Conservation (phyloP, 2,329 filamentous ascomycete genomes). For the Cladosporium sp. region DNA sequence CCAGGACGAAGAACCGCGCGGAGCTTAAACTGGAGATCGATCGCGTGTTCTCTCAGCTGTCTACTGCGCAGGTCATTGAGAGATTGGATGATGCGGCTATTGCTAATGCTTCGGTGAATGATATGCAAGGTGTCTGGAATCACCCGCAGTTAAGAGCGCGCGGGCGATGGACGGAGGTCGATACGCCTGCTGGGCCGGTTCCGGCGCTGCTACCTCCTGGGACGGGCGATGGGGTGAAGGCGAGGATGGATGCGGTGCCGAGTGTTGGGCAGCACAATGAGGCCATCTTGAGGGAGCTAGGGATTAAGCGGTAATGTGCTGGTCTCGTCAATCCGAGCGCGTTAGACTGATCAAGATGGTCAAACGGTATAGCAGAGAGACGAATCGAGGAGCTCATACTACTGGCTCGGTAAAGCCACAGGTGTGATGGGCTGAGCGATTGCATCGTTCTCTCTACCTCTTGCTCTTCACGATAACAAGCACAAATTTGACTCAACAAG, state of each 20-base stretch:
- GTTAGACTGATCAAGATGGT: too few species aligned
- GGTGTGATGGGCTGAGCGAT: too few species aligned
- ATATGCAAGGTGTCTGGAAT: conserved; percentile 56
- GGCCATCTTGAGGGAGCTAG: conserved; percentile 36
- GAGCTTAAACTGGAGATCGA: conserved; percentile 7
- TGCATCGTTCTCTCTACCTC: too few species aligned
- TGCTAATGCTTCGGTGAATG: conserved; percentile 56
- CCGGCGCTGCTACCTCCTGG: conserved; percentile 54
- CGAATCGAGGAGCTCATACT: too few species aligned
- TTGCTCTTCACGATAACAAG: too few species aligned
- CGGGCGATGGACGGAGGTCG: conserved; percentile 51
- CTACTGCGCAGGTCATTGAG: conserved; percentile 43
- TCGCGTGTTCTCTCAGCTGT: conserved; percentile 43
- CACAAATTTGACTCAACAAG: too few species aligned
- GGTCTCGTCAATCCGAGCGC: too few species aligned
- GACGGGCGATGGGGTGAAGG: conserved; percentile 32
- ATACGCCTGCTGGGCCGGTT: conserved; percentile 49
- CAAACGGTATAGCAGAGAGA: too few species aligned
- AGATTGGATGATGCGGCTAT: conserved; percentile 52
- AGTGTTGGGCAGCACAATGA: conserved; percentile 53
- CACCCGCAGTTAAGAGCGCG: conserved; percentile 54
- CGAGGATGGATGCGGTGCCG: conserved; percentile 49
- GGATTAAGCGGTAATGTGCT: background rate
- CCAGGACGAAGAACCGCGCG: background rate
- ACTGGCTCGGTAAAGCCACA: too few species aligned